phyloP scores from a whole-genome alignment of 1,284 basidiomycete species.

The Ganoderma leucocontextum region DNA sequence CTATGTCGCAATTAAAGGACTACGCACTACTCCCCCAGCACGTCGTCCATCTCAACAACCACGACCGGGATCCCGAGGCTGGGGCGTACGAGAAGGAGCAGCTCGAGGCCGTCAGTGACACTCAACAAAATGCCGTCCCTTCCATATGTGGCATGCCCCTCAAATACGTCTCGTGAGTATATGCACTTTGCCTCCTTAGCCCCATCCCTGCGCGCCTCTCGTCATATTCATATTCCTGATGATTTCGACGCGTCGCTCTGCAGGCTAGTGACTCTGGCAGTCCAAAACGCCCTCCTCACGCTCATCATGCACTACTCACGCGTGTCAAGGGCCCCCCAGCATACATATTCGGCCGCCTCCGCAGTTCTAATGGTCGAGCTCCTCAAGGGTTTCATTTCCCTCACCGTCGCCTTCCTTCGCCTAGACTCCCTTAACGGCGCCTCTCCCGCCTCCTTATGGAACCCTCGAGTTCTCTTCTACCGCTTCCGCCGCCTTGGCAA shows the following conservation, averaged over 20 bases:
- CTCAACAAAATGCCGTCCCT: constrained; percentile 50
- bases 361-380: constrained; percentile 95
- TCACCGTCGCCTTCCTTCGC: constrained; percentile 65
- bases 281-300: constrained; percentile 91
- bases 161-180: constrained; percentile 83
- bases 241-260: constrained; percentile 6
- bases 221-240: constrained; percentile 9
- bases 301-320: constrained; percentile 97
- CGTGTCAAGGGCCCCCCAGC: constrained; percentile 79
- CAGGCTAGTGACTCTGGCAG: constrained; percentile 89
- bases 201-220: constrained; percentile 14
- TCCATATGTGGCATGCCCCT: constrained; percentile 74
- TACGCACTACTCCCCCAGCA: constrained; percentile 37
- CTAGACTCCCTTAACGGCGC: constrained; percentile 41
- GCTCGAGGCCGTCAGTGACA: constrained; percentile 49
- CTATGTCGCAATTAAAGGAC: constrained; percentile 46
- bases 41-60: constrained; percentile 37
- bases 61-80: constrained; percentile 42
- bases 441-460: constrained; percentile 40
- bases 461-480: constrained; percentile 46
- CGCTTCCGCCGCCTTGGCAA: constrained; percentile 53
- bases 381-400: constrained; percentile 89
- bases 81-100: constrained; percentile 55
- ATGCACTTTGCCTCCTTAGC: constrained; percentile 15
- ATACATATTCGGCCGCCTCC: constrained; percentile 88